Base-by-base conservation (phyloP, 2,329 filamentous ascomycete genomes). In the Rhinocladiella similis region DNA sequence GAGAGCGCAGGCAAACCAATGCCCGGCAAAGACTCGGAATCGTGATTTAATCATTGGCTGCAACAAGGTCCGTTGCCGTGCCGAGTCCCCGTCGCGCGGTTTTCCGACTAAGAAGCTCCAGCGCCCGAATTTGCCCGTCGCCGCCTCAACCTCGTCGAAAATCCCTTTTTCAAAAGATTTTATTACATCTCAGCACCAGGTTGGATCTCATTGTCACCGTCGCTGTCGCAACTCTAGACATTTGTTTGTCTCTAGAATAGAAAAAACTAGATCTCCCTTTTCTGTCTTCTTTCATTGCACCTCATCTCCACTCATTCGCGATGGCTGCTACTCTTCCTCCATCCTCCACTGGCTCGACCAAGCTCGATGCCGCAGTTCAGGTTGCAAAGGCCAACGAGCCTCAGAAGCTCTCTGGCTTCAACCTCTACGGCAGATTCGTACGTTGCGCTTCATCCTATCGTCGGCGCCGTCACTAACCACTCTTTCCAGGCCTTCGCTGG, bases 401-500 rank as follows among this genome's bases (percentile, higher is more conserved):
- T n/a, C 68, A 74, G 66, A 80, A 84, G 74, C 80, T 85, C 65
- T 80, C 74, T 66, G 85, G 86, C 62, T 47, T 91, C 66, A 80
- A 75, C 59, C 90, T 99, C 69, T 97, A 97, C 87, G 90, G 90
- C 57, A 63, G 63, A 65, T 65, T 65, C 61, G 63, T 65, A 48
- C 54, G 63, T 57, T 18, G 35, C n/a, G 18, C 27, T 25, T 20
- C 33, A 38, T 42, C 10, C 12, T 14, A 3, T 48, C 13, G 41
- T 38, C 27, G 1, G 13, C 16, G 13, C 18, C 9, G 42, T 46
- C 9, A 22, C 47, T 59, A 9, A 54, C 50, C 51, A 18, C 53
- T 46, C 13, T 9, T 42, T 14, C 13, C 36, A 65, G 63, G 93
- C 94, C 79, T 89, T 99, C 71, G 92, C 94, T 70, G 94, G 94